Base-by-base conservation (phyloP, 257 asterid genomes). In the Solanum chilense region DNA sequence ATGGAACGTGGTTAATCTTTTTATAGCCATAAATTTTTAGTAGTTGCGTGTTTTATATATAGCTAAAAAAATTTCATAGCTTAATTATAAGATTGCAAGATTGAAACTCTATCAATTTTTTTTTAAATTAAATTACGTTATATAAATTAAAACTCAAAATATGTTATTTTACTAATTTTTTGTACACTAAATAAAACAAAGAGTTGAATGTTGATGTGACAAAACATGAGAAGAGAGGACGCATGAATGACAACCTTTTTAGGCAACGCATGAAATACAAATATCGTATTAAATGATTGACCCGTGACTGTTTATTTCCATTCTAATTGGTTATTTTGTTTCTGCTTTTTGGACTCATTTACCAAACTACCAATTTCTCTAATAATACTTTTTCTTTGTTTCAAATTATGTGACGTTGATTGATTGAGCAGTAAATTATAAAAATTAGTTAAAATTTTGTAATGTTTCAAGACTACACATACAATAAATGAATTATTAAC, bases 331-430 rank as follows among this genome's bases (percentile, higher is more conserved):
- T 16, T 85, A 58, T 74, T 69, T 45, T 25, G 5, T 25, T 42
- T 76, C 14, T 25, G 62, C 39, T 1, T 25, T 47, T 80, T 88
- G 91, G 81, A 83, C 31, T 73, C 56, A 85, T 85, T 90, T 86
- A 88, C 90, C 92, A 85, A 88, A 87, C 89, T 74, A 74, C 11
- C 56, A 73, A 58, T 29, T 64, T 86, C 45, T 39, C 15, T 44
- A n/a, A 15, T 29, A 14, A 20, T 14, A n/a, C n/a, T 42, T 1
- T 25, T 64, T 12, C 18, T n/a, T 2, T 15, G 0, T 62, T n/a
- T 9, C 6, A 62, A 23, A 3, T 62, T 62, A 62, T 10, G 7
- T 23, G 15, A 21, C 5, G 7, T 5, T 3, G 10, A 25, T 66
- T 25, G 1, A 25, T 6, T 25, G 1, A 6, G 7, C 3, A 25